These are phyloP conservation scores for Conticribra weissflogii DNA, from an alignment of 108 stramenopile species.

Conservation along the genomic window DNA sequence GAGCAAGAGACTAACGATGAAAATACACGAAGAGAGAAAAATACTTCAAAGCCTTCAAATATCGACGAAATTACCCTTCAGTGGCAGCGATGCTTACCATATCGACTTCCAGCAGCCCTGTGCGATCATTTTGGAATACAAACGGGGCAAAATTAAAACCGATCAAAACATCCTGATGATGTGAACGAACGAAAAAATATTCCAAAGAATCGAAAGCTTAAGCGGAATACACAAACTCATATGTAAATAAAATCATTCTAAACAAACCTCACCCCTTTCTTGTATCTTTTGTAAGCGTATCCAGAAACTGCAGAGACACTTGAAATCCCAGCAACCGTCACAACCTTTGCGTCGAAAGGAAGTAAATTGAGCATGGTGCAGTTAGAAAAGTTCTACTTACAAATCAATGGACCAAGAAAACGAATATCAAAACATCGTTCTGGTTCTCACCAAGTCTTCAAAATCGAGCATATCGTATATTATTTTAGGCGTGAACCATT, in stretches of 20 bases:
- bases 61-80: too few species aligned
- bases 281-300: slow-evolving; percentile 39
- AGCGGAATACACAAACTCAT: too few species aligned
- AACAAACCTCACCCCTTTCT: slow-evolving; percentile 10
- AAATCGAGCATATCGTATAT: slow-evolving; percentile 38
- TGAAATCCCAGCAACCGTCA: slow-evolving; percentile 33
- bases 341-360: neutral
- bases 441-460: slow-evolving; percentile 17
- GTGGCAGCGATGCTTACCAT: slow-evolving; percentile 12
- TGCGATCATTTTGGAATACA: slow-evolving; percentile 18
- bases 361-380: neutral
- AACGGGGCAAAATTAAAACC: slow-evolving; percentile 40
- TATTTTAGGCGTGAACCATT: slow-evolving; percentile 30
- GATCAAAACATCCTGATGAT: slow-evolving; percentile 20
- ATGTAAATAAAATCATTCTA: too few species aligned
- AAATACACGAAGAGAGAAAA: neutral
- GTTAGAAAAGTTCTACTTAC: neutral
- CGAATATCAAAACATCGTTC: neutral
- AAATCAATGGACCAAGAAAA: neutral
- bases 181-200: neutral
- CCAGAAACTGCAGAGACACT: slow-evolving; percentile 40
- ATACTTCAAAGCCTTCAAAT: neutral
- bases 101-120: slow-evolving; percentile 20
- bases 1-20: neutral
- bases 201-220: neutral